Conservation (phyloP, 140 eudicot genomes). For the Flaveria floridana region DNA sequence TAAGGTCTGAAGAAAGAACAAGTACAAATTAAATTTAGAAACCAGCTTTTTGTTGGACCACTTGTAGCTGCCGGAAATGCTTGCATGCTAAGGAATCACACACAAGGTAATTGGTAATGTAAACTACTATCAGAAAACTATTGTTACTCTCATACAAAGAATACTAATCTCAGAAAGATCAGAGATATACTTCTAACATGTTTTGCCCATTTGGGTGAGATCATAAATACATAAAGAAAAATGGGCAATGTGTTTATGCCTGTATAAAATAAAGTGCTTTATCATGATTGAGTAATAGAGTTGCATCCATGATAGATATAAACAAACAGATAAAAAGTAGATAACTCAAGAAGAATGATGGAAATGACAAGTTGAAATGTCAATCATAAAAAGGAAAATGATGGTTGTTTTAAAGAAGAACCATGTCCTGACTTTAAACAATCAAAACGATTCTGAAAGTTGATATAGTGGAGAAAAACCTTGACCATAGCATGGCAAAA, state of each 20-base stretch:
- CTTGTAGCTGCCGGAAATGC: constrained; percentile 12
- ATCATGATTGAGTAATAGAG: constrained; percentile 1
- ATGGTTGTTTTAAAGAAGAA: neutral
- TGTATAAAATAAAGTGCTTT: neutral
- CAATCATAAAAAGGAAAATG: neutral
- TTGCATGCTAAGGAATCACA: constrained; percentile 18
- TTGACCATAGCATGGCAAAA: neutral
- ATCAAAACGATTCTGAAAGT: constrained; percentile 23
- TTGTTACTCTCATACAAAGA: neutral
- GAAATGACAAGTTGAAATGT: neutral
- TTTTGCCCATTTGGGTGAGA: constrained; percentile 15
- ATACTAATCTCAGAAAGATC: constrained; percentile 3
- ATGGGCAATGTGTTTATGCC: constrained; percentile 13
- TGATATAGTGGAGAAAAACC: neutral
- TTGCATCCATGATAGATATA: neutral
- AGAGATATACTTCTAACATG: constrained; percentile 5
- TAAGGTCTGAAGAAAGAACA: constrained; percentile 65
- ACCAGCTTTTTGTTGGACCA: neutral
- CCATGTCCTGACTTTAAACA: constrained; percentile 12
- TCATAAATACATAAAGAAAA: constrained; percentile 1
- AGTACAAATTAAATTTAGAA: constrained; percentile 24
- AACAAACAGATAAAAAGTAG: neutral
- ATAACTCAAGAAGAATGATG: neutral
- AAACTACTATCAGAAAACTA: neutral
- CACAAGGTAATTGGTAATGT: constrained; percentile 1